These are phyloP conservation scores for Durotheca rogersii DNA, from an alignment of 495 filamentous ascomycete genomes.

Conservation along the genomic window DNA sequence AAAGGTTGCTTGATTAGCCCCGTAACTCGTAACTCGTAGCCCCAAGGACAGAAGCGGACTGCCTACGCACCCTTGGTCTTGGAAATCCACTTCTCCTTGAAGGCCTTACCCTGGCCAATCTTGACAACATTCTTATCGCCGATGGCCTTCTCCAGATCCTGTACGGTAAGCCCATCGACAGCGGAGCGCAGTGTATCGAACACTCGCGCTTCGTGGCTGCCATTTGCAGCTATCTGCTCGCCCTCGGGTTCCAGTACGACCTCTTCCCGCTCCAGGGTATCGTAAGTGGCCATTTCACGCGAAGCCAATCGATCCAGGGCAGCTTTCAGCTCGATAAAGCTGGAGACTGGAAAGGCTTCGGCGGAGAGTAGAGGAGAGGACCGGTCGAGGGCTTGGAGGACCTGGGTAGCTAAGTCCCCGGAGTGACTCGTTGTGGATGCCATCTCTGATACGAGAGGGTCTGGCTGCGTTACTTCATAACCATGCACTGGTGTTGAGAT, in stretches of 20 bases:
- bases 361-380: slow-evolving; percentile 66
- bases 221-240: slow-evolving; percentile 73
- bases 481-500: not conserved
- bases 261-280: slow-evolving; percentile 76
- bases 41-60: not conserved
- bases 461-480: slow-evolving; percentile 44
- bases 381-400: slow-evolving; percentile 67
- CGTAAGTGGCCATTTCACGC: slow-evolving; percentile 82
- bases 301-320: slow-evolving; percentile 82
- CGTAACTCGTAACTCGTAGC: slow-evolving; percentile 44
- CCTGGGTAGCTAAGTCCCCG: slow-evolving; percentile 60
- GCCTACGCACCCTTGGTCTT: slow-evolving; percentile 69
- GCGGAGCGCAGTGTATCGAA: slow-evolving; percentile 80
- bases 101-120: slow-evolving; percentile 91
- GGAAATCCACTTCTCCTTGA: slow-evolving; percentile 94
- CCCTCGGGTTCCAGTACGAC: slow-evolving; percentile 78
- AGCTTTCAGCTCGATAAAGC: slow-evolving; percentile 75
- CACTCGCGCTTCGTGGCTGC: slow-evolving; percentile 92
- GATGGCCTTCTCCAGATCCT: slow-evolving; percentile 69
- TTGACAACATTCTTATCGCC: slow-evolving; percentile 84
- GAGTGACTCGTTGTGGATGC: slow-evolving; percentile 26
- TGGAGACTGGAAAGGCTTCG: slow-evolving; percentile 72
- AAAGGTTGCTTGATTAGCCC: slow-evolving; percentile 9
- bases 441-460: slow-evolving; percentile 23
- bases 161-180: slow-evolving; percentile 75